Base-by-base conservation (phyloP, 495 filamentous ascomycete genomes). In the Hypoxylon lenormandii region DNA sequence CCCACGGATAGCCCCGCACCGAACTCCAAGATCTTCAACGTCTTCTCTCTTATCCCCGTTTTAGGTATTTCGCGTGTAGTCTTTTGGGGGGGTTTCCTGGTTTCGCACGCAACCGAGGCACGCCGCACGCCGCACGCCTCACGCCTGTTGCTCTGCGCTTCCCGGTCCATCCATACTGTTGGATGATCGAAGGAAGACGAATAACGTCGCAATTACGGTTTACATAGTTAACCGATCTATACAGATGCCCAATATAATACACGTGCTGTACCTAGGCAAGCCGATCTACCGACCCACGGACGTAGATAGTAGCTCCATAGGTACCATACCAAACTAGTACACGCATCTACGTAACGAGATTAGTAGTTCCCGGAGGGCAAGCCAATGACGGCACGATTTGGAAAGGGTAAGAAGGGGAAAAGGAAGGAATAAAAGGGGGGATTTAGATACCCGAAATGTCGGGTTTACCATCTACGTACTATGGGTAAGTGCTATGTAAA, bases 1-100 rank as follows among this genome's bases (percentile, higher is more conserved):
- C 62, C 68, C 68, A 71, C 68, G 68, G 68, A 71, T 71, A 71
- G 68, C 68, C 68, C 68, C 68, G 68, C 68, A 71, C 58, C 42
- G 23, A 71, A 71, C 62, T 52, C 68, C 68, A 71, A 71, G 68
- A 71, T 71, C 68, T 71, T 71, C 68, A 71, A 59, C 60, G 46
- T 51, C 66, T 58, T 66, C 48, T 63, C 62, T 48, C 19, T 43
- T 33, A 23, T 19, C 42, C 23, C 64, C 59, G 63, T 62, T 70
- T 52, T 65, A 48, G 60, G 30, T 54, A 60, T 59, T 53, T 10
- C 30, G 6, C 36, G 54, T 33, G 30, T 19, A 45, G n/a, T 45
- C 42, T 43, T 43, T 5, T n/a, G n/a, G n/a, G n/a, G n/a, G n/a
- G 15, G 42, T 45, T n/a, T n/a, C n/a, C n/a, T 23, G 40, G 23